phyloP scores from a whole-genome alignment of 75 land plant species.

The Adiantum capillusveneris region DNA sequence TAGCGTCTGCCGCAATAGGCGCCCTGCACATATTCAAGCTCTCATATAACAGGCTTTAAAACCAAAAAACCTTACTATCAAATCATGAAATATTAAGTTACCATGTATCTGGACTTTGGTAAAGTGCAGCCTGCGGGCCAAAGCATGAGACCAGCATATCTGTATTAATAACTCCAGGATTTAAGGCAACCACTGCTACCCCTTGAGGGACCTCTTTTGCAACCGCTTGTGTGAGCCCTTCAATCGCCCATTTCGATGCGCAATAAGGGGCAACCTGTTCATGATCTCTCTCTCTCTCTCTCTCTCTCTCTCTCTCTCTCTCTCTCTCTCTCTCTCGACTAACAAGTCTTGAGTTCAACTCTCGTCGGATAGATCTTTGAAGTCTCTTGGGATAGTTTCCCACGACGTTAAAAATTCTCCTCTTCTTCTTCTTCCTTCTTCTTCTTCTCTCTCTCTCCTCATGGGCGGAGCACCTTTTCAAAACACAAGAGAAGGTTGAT shows the following conservation, averaged over 20 bases:
- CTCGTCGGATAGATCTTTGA: too few relatives aligned
- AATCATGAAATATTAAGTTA: slow-evolving; percentile 12
- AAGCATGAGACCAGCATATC: slow-evolving; percentile 74
- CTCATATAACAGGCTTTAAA: too few relatives aligned
- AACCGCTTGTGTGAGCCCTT: slow-evolving; percentile 59
- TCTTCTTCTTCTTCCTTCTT: too few relatives aligned
- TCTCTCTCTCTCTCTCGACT: neutral
- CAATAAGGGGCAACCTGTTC: slow-evolving; percentile 76
- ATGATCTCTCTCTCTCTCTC: slow-evolving; percentile 5
- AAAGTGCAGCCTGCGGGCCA: slow-evolving; percentile 51
- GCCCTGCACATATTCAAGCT: slow-evolving; percentile 56
- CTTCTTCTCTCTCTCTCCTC: too few relatives aligned
- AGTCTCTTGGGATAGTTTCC: too few relatives aligned
- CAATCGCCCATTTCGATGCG: slow-evolving; percentile 86
- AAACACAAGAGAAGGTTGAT: too few relatives aligned
- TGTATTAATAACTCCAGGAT: slow-evolving; percentile 70
- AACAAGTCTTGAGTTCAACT: too few relatives aligned
- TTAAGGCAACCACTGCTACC: slow-evolving; percentile 57
- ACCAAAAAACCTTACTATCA: too few relatives aligned
- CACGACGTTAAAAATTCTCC: too few relatives aligned
- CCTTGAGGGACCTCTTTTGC: slow-evolving; percentile 74
- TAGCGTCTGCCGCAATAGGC: slow-evolving; percentile 59
- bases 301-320: slow-evolving; percentile 7
- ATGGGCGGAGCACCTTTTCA: too few relatives aligned
- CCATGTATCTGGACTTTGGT: slow-evolving; percentile 78